Base-by-base conservation (phyloP, 495 filamentous ascomycete species). In the Trichoderma virens region DNA sequence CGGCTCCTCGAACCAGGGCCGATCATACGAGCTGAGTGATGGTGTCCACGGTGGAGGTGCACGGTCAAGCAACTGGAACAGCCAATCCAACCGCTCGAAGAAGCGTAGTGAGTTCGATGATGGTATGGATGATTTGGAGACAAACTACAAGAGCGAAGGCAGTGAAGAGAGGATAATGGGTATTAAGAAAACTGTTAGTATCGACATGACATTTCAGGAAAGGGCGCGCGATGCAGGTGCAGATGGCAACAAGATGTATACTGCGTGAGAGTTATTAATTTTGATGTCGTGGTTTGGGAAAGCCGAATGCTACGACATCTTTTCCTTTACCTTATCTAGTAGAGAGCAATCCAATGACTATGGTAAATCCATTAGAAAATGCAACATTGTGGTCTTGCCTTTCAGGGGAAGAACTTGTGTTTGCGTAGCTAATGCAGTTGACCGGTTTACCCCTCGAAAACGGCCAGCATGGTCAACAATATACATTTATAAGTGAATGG, bases 81-180 rank as follows among this genome's bases (percentile, higher is more conserved):
- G 13, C 27, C 25, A 28, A 13, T 30, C 51, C 25, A 18, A 9
- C 3, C 51, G 25, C 6, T 56, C 51, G 14, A 56, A 27, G 13
- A 30, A 25, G 11, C 23, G 25, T 30, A 25, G 18, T 13, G 27
- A 56, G 9, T 28, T 56, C 3, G 51, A 56, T 20, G 43, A 4
- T 28, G 25, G 13, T 9, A 56, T 30, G 28, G 25, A 56, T 30
- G 51, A 56, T 18, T 25, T 56, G 1, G 51, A 56, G 5, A 45
- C n/a, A 18, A 28, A 30, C 11, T 56, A 56, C 51, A 27, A 30
- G 13, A 56, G 51, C 11, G 51, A 56, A 30, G 23, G 51, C 4
- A 56, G 51, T 25, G 51, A 56, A 56, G 51, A 56, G 51, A 28
- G 25, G 13, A 56, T 56, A 16, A 56, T 56, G 7, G 51, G 51